Evolutionary conservation across 176 grass and related monocot genomes (phyloP).

Genomic region (Miscanthus lutarioriparius): DNA sequence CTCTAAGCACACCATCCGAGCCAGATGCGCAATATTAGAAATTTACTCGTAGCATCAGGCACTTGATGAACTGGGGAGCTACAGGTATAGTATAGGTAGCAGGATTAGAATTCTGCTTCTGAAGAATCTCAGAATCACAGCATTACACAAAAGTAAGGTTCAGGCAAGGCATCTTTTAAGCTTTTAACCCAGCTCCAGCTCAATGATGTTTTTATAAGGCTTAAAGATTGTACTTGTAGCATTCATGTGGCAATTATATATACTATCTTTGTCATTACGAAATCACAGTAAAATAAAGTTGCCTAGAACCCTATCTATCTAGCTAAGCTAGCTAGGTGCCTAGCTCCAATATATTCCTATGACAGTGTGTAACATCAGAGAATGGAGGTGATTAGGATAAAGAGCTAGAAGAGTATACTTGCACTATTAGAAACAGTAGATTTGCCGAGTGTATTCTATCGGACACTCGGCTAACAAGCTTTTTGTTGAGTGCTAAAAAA

Average conservation of each 20-base stretch:
- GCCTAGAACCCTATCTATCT: slow-evolving; percentile 8
- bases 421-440: no score
- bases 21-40: no score
- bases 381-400: not conserved
- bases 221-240: slow-evolving; percentile 4
- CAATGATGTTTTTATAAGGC: not conserved
- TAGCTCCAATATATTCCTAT: not conserved
- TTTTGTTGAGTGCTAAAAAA: no score
- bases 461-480: no score
- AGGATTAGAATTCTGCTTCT: slow-evolving; percentile 31
- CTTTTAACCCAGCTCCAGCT: slow-evolving; percentile 26
- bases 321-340: not conserved
- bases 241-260: not conserved
- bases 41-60: slow-evolving; percentile 16
- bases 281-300: slow-evolving; percentile 27
- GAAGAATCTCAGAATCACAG: slow-evolving; percentile 25
- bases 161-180: slow-evolving; percentile 35
- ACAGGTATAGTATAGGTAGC: not conserved
- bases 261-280: not conserved
- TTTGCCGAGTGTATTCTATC: no score
- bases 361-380: slow-evolving; percentile 22
- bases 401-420: not conserved
- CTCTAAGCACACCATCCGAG: no score
- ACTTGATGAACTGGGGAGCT: not conserved
- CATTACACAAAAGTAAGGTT: not conserved